Evolutionary conservation across 1,139 yeast species (phyloP), one percentile per base, ranked within the genome.

Genomic region (Pichia sp.): DNA sequence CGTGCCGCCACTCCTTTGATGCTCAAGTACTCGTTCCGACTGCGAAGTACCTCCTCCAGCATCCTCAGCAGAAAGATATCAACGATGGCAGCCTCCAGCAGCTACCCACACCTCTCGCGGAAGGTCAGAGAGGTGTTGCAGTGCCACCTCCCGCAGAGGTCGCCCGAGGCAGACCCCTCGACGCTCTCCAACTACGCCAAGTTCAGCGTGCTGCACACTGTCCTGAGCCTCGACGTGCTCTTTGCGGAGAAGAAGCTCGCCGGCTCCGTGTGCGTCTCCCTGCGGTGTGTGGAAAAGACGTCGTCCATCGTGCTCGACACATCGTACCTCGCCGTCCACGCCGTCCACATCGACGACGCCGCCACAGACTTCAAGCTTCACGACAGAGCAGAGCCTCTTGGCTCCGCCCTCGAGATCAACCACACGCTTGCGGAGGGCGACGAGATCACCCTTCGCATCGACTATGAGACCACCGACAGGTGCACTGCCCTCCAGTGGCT

Each of bases 401-500:
- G 96, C 4, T 73, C 87, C 2, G 75, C 85, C 7, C 70, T 88
- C 58, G 67, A 70, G 19, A 74, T 87, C 43, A 37, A 48, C 1
- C 37, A 60, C 41, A 58, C 62, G 10, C 49, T 50, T 1, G 49
- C 56, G 1, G 50, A 60, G 2, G 43, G 53, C 1, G 54, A 58
- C 16, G 52, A 51, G 1, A 53, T 76, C 40, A 56, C 60, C 6
- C 66, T 89, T 30, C 60, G 66, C 30, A 69, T 88, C 44, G 70
- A 66, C 18, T 90, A 82, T 61, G 71, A 76, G 54, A 89, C 96
- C 46, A 89, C 96, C 2, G 73, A 73, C 3, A 67, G 80, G 28
- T 86, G 96, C 65, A 87, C 96, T 2, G 96, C 96, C 1, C 72
- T 89, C 58, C 96, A 90, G 69, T 90, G 95, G 82, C 73, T 90